Base-by-base conservation (phyloP, 768 basidiomycete species). In the Phlebiopsis flavidoalba region DNA sequence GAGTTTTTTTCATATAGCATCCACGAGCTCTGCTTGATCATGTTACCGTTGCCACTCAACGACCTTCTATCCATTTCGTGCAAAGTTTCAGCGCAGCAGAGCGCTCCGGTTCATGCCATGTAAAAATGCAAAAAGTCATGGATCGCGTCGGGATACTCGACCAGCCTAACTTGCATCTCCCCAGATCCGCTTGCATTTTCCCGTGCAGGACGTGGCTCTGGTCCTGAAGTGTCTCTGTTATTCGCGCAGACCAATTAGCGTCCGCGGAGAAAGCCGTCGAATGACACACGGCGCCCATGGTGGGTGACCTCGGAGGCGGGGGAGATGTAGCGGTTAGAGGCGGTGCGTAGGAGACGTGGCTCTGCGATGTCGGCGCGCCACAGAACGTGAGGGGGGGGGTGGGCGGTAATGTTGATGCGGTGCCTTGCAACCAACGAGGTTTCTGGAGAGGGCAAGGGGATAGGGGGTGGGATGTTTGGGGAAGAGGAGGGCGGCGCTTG, bases 201-300 rank as follows among this genome's bases (percentile, higher is more conserved):
- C 66, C 60, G 47, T 59, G 56, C 48, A 72, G 58, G 8, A 57
- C 65, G 57, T 64, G 65, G 63, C 74, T 76, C 69, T 71, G 71
- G 69, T 77, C 74, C 64, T 73, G 63, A 59, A 74, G 66, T 63
- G 66, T 62, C 65, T 77, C 71, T 46, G 66, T 68, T n/a, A n/a
- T 46, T 63, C 71, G 19, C 72, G 26, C 61, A 64, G 14, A 66
- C n/a, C 60, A 49, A 78, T 64, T 65, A 68, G 69, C 19, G 70
- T 71, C 62, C 66, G 69, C 51, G 74, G 72, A n/a, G n/a, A 53
- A 71, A 75, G 52, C 71, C 74, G 49, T 49, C 50, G 60, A 67
- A 73, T 5, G 63, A 58, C 3, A 58, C 3, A 57, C 60, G 36
- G 22, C 17, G 5, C 43, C 37, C 40, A 43, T 43, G 21, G 43